A percentile compares a stretch with the other conserved stretches of the same genome.
These are phyloP conservation scores for Tolypocladium album DNA, from an alignment of 2,329 filamentous ascomycete genomes.

Conservation along the genomic window DNA sequence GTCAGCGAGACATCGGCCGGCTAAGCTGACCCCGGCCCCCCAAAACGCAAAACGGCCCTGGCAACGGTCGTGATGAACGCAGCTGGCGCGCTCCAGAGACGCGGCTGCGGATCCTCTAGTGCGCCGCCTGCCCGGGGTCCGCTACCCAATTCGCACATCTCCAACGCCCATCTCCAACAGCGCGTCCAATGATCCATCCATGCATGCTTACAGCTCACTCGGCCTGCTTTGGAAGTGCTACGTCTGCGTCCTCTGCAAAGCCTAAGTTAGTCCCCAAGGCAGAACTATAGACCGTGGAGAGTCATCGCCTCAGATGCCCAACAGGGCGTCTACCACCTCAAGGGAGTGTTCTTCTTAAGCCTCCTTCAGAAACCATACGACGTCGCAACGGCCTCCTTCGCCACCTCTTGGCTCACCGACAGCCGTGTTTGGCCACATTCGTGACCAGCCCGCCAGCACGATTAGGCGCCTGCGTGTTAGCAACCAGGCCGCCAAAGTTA, in stretches of 20 bases:
- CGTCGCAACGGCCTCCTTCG: neutral
- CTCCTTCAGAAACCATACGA: neutral
- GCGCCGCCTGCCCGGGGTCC: neutral
- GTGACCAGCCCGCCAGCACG: neutral
- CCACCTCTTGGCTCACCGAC: neutral
- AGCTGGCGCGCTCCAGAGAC: neutral
- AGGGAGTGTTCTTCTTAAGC: neutral
- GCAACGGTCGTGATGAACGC: neutral
- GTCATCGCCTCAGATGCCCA: neutral
- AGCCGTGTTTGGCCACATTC: neutral
- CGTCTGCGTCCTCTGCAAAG: neutral
- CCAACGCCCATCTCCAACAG: neutral
- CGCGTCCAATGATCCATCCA: neutral
- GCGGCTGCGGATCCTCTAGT: neutral
- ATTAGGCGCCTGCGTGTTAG: neutral
- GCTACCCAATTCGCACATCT: neutral
- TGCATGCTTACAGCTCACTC: neutral
- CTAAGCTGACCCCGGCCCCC: neutral
- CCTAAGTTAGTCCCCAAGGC: neutral
- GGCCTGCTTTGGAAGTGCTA: neutral
- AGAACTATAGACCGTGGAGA: neutral
- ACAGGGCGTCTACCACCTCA: neutral
- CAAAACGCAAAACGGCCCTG: neutral
- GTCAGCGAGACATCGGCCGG: neutral
- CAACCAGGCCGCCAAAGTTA: neutral